Evolutionary conservation across 1,284 basidiomycete genomes (phyloP).

Genomic region (Tilletia indica): DNA sequence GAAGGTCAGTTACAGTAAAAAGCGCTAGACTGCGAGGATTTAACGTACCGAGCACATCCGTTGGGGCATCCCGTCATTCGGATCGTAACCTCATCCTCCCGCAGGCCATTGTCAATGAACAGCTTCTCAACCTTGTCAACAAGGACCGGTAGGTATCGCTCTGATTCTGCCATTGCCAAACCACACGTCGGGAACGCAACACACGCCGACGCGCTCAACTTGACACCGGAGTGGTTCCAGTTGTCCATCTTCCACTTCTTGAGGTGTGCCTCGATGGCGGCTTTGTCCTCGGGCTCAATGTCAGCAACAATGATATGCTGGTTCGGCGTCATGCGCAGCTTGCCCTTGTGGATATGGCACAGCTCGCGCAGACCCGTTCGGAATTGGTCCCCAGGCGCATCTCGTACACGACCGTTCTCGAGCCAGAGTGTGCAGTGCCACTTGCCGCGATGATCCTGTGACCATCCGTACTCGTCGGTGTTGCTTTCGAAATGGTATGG

Average conservation of each 20-base stretch:
- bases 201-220: slow-evolving; percentile 69
- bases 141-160: slow-evolving; percentile 88
- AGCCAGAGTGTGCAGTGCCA: slow-evolving; percentile 93
- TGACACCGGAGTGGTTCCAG: slow-evolving; percentile 73
- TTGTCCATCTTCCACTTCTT: slow-evolving; percentile 89
- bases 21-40: background rate
- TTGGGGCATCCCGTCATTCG: slow-evolving; percentile 69
- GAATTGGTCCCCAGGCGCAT: slow-evolving; percentile 84
- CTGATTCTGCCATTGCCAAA: slow-evolving; percentile 91
- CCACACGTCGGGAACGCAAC: slow-evolving; percentile 95
- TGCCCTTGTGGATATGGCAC: slow-evolving; percentile 87
- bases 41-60: slow-evolving; percentile 39
- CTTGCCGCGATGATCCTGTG: slow-evolving; percentile 78
- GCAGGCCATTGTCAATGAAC: slow-evolving; percentile 85
- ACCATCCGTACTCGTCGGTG: slow-evolving; percentile 92
- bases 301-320: slow-evolving; percentile 91
- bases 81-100: slow-evolving; percentile 93
- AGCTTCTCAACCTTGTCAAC: slow-evolving; percentile 94
- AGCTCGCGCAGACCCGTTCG: slow-evolving; percentile 90
- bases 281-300: slow-evolving; percentile 63
- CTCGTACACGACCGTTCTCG: slow-evolving; percentile 94
- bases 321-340: slow-evolving; percentile 80
- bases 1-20: background rate
- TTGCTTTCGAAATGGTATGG: slow-evolving; percentile 83
- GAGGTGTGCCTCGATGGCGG: slow-evolving; percentile 77